Percentiles rank a stretch among this genome's conserved stretches.
These are phyloP conservation scores for Leptodermis oblonga DNA, from an alignment of 257 asterid species.

Conservation along the genomic window DNA sequence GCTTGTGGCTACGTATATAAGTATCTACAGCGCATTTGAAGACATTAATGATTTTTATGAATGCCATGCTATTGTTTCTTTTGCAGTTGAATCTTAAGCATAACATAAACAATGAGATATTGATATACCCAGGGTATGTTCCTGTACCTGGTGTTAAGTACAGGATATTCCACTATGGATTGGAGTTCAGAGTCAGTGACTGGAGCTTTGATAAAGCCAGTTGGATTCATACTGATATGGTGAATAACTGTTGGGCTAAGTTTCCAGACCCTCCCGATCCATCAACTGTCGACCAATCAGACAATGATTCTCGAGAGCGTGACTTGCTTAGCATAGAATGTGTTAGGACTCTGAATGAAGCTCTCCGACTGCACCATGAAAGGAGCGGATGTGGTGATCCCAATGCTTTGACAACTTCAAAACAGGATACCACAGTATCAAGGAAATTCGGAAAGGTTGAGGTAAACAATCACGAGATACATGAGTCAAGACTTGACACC, in stretches of 20 bases:
- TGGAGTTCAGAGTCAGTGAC: constrained; percentile 76
- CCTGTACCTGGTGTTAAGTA: constrained; percentile 70
- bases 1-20: neutral
- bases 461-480: constrained; percentile 12
- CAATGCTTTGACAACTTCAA: constrained; percentile 28
- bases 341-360: constrained; percentile 62
- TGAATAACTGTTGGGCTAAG: constrained; percentile 69
- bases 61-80: constrained; percentile 10
- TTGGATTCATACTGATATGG: constrained; percentile 70
- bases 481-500: constrained; percentile 4
- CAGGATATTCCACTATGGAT: constrained; percentile 80
- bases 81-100: constrained; percentile 77
- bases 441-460: constrained; percentile 34
- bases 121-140: constrained; percentile 88
- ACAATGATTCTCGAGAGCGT: constrained; percentile 47
- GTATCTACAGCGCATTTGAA: neutral
- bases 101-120: constrained; percentile 55
- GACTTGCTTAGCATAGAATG: constrained; percentile 93
- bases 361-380: constrained; percentile 51
- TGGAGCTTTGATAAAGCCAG: constrained; percentile 97
- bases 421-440: constrained; percentile 19
- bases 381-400: constrained; percentile 53
- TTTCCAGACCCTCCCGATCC: constrained; percentile 83
- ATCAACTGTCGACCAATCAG: constrained; percentile 50
- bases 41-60: neutral